Percentiles rank a stretch among this genome's conserved stretches.
Conservation (phyloP, 495 filamentous ascomycete genomes). For the Choiromyces venosus region DNA sequence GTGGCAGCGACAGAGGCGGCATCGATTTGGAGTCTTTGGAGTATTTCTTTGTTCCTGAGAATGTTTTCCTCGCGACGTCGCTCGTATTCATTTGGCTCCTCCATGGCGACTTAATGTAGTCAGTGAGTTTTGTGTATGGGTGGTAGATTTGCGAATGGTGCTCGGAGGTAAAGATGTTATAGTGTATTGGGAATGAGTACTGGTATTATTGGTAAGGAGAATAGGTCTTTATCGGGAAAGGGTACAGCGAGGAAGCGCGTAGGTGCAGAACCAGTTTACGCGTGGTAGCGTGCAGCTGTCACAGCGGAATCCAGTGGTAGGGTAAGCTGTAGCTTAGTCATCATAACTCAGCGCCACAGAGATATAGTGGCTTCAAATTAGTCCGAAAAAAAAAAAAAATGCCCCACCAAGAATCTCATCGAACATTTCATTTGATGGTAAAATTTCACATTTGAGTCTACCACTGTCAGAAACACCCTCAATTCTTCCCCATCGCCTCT, state of each 20-base stretch:
- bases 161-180: not conserved
- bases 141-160: not conserved
- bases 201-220: not conserved
- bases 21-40: constrained; percentile 54
- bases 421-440: too few relatives aligned
- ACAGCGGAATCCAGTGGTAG: not conserved
- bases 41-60: constrained; percentile 64
- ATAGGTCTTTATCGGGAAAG: not conserved
- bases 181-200: not conserved
- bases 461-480: not conserved
- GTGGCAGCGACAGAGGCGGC: constrained; percentile 49
- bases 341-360: not conserved
- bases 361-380: too few relatives aligned
- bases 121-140: not conserved
- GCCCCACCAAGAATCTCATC: too few relatives aligned
- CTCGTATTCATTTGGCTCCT: constrained; percentile 57
- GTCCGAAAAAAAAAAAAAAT: not conserved
- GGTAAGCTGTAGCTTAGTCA: not conserved
- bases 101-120: not conserved
- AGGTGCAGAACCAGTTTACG: not conserved
- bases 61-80: constrained; percentile 66
- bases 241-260: not conserved
- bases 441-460: too few relatives aligned
- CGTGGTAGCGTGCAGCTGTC: not conserved
- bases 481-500: not conserved